Conservation (phyloP, 179 eudicot genomes). For the Silene vulgaris region DNA sequence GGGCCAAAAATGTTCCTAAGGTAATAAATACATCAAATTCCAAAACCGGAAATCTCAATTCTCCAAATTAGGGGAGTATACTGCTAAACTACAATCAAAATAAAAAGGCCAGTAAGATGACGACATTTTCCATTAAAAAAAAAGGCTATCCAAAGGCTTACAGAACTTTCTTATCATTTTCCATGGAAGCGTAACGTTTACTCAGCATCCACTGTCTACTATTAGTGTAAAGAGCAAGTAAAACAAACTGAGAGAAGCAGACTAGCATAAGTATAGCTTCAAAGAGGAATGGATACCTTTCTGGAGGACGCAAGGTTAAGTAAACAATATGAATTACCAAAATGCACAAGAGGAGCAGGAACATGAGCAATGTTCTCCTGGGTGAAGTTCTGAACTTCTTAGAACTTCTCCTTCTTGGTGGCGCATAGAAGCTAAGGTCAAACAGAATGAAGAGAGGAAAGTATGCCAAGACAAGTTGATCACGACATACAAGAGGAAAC, state of each 20-base stretch:
- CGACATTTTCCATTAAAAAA: not conserved
- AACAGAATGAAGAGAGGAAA: slow-evolving; percentile 53
- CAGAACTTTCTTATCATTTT: slow-evolving; percentile 42
- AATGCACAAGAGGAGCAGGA: slow-evolving; percentile 34
- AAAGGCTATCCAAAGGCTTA: slow-evolving; percentile 10
- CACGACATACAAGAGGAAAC: slow-evolving; percentile 82
- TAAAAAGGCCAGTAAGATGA: not conserved
- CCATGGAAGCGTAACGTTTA: slow-evolving; percentile 28
- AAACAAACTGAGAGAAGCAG: slow-evolving; percentile 81
- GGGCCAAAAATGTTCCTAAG: not conserved
- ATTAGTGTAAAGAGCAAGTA: slow-evolving; percentile 57
- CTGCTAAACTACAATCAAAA: not conserved
- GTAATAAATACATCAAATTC: not conserved
- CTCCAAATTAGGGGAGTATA: not conserved
- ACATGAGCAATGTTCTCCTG: slow-evolving; percentile 28
- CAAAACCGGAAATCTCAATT: not conserved
- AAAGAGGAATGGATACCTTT: slow-evolving; percentile 80
- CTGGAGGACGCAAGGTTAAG: slow-evolving; percentile 52
- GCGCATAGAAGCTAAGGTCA: slow-evolving; percentile 56
- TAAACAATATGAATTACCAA: slow-evolving; percentile 62
- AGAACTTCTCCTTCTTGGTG: slow-evolving; percentile 33
- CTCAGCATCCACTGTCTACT: slow-evolving; percentile 62
- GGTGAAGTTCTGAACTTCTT: slow-evolving; percentile 25
- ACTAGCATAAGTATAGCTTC: slow-evolving; percentile 84
- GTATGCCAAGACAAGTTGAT: slow-evolving; percentile 58